Evolutionary conservation across 148 eudicot species (phyloP), one percentile per base, ranked within the genome.

Genomic region (Drosera capensis): DNA sequence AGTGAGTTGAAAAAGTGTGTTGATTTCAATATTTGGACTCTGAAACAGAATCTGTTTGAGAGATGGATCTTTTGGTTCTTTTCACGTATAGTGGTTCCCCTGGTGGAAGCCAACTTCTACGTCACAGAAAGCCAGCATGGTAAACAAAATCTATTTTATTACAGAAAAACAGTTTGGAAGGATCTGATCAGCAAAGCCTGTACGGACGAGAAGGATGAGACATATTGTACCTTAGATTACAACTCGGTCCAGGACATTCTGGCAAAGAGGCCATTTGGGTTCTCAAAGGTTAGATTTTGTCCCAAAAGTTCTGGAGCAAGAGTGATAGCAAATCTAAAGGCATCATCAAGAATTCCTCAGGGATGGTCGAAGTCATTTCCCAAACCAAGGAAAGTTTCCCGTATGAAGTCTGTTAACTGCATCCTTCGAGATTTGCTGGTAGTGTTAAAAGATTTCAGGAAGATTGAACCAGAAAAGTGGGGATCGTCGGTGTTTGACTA

Each of bases 11-110:
- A 31, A 12, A 25, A 20, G 8, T 41, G 35, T 17, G 20, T 43
- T 45, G 26, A 40, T 15, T 46, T 34, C 19, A 48, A 55, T n/a
- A 8, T 20, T 48, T 34, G 20, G 28, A 39, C 49, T 45, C 28
- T 78, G 22, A 70, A 65, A 43, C 64, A 52, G 43, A 62, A 60
- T 30, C 57, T 88, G 36, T 23, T 84, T 31, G 64, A 75, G 45
- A 56, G 67, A 34, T 88, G 97, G 94, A 75, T 88, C 23, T 71
- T 68, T 52, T 83, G 94, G 97, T 56, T 88, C 28, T 83, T 80
- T 68, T 40, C 81, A 25, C 41, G 23, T 46, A 45, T 83, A 17
- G 72, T 88, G 24, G 70, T 68, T 28, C 92, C 97, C 40, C 44
- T 83, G 58, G 40, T 84, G 38, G 79, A 73, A 63, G 71, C 87